Evolutionary conservation across 1,284 basidiomycete species (phyloP).

Genomic region (Moesziomyces sp.): DNA sequence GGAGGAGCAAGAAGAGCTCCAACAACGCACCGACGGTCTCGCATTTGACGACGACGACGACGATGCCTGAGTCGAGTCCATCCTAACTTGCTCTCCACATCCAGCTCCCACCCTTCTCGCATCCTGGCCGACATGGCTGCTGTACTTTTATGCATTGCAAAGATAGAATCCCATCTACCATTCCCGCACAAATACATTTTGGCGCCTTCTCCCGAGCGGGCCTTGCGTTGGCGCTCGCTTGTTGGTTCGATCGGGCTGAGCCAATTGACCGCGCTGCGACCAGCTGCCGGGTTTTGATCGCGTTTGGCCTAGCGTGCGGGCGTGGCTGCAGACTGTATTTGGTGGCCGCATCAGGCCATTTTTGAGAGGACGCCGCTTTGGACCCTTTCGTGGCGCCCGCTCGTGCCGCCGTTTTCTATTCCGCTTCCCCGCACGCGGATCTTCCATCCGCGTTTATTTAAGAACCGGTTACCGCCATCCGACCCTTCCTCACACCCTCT

Average conservation of each 20-base stretch:
- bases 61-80: constrained; percentile 23
- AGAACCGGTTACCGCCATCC: background rate
- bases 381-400: background rate
- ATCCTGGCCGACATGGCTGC: constrained; percentile 1
- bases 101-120: background rate
- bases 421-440: constrained; percentile 5
- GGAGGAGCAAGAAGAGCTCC: constrained; percentile 43
- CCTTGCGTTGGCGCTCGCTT: background rate
- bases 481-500: background rate
- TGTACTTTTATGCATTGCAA: constrained; percentile 42
- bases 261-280: background rate
- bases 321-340: background rate
- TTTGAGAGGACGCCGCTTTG: background rate
- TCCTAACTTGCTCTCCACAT: background rate
- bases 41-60: constrained; percentile 38
- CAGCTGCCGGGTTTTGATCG: constrained; percentile 14
- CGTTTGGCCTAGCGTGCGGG: background rate
- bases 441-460: background rate
- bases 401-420: background rate
- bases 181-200: background rate
- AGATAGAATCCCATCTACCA: constrained; percentile 1
- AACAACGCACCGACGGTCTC: constrained; percentile 27
- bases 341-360: constrained; percentile 6
- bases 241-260: background rate
- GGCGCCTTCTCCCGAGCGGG: no score